Base-by-base conservation (phyloP, 352 stramenopile genomes). In the Aphanomyces euteiches region DNA sequence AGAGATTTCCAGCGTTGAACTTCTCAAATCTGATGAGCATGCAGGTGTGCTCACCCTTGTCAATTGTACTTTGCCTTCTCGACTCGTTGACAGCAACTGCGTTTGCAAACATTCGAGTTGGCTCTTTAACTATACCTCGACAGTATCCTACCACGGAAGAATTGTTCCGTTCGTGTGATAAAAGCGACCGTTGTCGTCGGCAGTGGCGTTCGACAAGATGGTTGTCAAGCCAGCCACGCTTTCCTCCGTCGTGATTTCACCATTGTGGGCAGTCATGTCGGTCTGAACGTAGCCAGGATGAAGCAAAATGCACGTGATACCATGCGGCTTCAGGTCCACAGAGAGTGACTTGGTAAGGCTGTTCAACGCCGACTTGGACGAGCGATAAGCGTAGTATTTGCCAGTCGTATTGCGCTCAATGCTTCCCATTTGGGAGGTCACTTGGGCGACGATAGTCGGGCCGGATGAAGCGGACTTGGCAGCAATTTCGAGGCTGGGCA, bases 351-450 rank as follows among this genome's bases (percentile, higher is more conserved):
- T 83, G 37, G 72, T 81, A 47, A 90, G 69, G 75, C 90, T 92
- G 77, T 95, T 93, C 45, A 93, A 78, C 56, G 88, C 85, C 21
- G 80, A 74, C 75, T 94, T 93, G 56, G 84, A 93, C 69, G 88
- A 76, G 40, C 86, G 83, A 75, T 95, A 94, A 50, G 77, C 83
- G 69, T 95, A 92, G 45, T 72, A 74, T 3, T 85, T 81, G 21
- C 87, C 87, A 1, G 75, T 84, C 15, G 56, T 67, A 47, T 88
- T 89, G 67, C 82, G 74, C n/a, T 75, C 41, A 64, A 91, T 84
- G 72, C 81, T 85, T 64, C 80, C 84, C 72, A 90, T 81, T 28
- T 76, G 72, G 19, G 84, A 88, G 7, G 79, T 82, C 53, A 91
- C 61, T 63, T 92, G 81, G 19, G 73, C 84, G 39, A 85, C 85